Evolutionary conservation across 192 early-diverging fungal species (phyloP).

Genomic region (Ambispora gerdemannii): DNA sequence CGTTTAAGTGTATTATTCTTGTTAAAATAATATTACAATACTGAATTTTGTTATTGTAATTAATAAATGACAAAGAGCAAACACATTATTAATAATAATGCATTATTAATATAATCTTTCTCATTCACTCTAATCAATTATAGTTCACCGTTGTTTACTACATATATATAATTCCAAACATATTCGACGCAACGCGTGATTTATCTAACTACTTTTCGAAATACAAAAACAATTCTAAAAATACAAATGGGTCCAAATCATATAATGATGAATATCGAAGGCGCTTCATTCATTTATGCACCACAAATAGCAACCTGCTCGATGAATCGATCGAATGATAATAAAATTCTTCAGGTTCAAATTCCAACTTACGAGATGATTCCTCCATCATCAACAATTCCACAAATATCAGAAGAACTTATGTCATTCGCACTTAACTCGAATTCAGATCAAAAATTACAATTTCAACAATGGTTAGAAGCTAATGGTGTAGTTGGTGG

Average conservation of each 20-base stretch:
- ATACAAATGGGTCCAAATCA: conserved; percentile 29
- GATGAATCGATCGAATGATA: not conserved
- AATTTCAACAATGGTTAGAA: conserved; percentile 13
- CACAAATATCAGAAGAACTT: conserved; percentile 17
- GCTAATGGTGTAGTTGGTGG: not conserved
- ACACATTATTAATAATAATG: not conserved
- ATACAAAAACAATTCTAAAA: not conserved
- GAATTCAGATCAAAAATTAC: conserved; percentile 18
- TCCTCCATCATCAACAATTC: not conserved
- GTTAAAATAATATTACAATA: too few species aligned
- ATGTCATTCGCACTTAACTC: conserved; percentile 23
- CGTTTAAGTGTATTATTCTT: too few species aligned
- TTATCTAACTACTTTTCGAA: conserved; percentile 17
- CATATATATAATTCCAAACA: not conserved
- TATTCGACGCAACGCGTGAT: not conserved
- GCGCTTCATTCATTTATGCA: conserved; percentile 18
- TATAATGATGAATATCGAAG: conserved; percentile 19
- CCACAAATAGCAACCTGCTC: conserved; percentile 9
- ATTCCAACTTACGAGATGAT: conserved; percentile 17
- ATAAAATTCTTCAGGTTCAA: conserved; percentile 19
- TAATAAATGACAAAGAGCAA: not conserved
- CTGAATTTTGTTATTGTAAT: too few species aligned
- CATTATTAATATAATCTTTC: not conserved
- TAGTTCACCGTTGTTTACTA: not conserved
- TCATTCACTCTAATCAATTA: not conserved